Evolutionary conservation across 768 basidiomycete genomes (phyloP), one percentile per base, ranked within the genome.

Genomic region (Leccinellum rugosiceps): DNA sequence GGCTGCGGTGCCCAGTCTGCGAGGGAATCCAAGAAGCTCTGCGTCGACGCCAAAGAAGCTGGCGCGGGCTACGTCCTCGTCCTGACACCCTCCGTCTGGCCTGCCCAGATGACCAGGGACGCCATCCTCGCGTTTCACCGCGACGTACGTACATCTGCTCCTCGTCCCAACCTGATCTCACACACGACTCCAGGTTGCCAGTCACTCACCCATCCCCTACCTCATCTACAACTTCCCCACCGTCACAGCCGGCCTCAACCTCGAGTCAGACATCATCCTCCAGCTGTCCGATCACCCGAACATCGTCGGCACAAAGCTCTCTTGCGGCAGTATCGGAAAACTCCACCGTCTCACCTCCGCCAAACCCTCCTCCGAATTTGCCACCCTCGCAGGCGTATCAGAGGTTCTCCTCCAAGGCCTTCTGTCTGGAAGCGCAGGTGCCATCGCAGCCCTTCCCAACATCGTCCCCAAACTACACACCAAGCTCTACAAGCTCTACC

Each of bases 201-300:
- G 83, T 64, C 79, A 78, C 44, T 82, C 84, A 32, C 84, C 88
- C 41, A 83, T 90, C 43, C 87, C 86, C 3, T 81, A 80, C 8
- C 83, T 91, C 82, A 82, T 94, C 50, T 94, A 94, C 77, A 94
- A 94, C 74, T 93, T 92, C 74, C 89, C 92, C 44, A 78, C 76
- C 48, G 90, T 89, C 53, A 88, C 87, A 14, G 86, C 91, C 1
- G 91, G 92, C 14, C 81, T 89, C 58, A 89, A 95, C 68, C 83
- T 95, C 38, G 88, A 92, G 69, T 92, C 90, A 0, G 91, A 94
- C 69, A 79, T 80, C 51, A 80, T 95, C 64, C 77, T 77, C 50
- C 75, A 78, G 17, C 80, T 94, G 32, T 85, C 88, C 4, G 71
- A 80, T 46, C 91, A 92, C 68, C 88, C 88, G 6, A 93, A 94